Evolutionary conservation across 2,329 filamentous ascomycete species (phyloP).

Genomic region (Pestalotiopsis sp.): DNA sequence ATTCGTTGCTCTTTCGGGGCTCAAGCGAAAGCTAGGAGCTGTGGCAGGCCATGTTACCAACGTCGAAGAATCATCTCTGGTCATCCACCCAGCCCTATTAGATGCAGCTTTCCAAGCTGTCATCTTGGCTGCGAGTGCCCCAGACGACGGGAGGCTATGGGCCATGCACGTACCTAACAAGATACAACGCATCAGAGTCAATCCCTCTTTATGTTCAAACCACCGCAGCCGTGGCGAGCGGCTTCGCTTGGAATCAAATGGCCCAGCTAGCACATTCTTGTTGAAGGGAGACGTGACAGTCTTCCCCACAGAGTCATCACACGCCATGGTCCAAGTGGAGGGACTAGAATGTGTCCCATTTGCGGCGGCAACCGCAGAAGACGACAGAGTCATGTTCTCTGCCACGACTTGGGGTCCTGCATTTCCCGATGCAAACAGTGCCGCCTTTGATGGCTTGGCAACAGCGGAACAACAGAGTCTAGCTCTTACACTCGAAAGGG

Average conservation of each 20-base stretch:
- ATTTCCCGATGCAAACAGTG: not conserved
- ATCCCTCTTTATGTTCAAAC: not conserved
- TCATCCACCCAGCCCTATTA: constrained; percentile 25
- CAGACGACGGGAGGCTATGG: constrained; percentile 35
- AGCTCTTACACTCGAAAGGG: not conserved
- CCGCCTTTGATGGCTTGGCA: not conserved
- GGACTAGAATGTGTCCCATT: not conserved
- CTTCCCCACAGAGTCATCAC: not conserved
- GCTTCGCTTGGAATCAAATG: no score
- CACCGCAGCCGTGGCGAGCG: no score
- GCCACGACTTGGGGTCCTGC: not conserved
- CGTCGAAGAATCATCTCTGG: not conserved
- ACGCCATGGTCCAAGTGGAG: not conserved
- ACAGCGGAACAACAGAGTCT: not conserved
- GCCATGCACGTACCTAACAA: constrained; percentile 32
- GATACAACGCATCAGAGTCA: not conserved
- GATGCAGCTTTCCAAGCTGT: constrained; percentile 39
- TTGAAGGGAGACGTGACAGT: not conserved
- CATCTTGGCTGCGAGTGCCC: constrained; percentile 34
- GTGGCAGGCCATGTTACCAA: not conserved
- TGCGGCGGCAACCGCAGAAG: not conserved
- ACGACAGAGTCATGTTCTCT: not conserved
- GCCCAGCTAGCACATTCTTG: not conserved
- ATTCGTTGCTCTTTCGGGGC: not conserved
- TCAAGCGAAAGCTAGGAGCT: not conserved